A percentile compares a stretch with the other conserved stretches of the same genome.
phyloP scores from a whole-genome alignment of 306 rosid species.

The Pachyrhizus erosus region DNA sequence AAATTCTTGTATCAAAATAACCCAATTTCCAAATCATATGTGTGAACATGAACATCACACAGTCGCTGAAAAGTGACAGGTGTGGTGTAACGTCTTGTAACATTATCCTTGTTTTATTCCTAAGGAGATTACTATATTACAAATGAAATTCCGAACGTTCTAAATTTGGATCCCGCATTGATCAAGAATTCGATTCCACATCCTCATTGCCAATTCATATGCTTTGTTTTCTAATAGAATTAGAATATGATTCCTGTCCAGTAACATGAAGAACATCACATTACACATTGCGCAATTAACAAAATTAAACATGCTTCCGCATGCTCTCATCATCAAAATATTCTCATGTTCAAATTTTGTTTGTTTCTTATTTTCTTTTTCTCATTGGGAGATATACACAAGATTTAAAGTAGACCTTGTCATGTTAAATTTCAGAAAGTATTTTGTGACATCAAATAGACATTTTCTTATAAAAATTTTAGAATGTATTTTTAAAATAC shows the following conservation, averaged over 20 bases:
- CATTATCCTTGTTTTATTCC: background rate
- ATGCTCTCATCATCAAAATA: background rate
- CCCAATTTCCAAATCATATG: background rate
- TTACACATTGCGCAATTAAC: background rate
- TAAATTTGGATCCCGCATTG: background rate
- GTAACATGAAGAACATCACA: background rate
- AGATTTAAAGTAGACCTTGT: background rate
- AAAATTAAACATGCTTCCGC: background rate
- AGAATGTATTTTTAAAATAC: background rate
- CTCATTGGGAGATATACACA: background rate
- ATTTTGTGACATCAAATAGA: background rate
- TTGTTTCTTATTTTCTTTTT: background rate
- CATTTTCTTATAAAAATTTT: background rate
- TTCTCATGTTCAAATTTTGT: background rate
- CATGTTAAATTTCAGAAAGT: background rate
- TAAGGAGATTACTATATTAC: background rate
- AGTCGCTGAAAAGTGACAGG: background rate
- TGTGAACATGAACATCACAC: background rate
- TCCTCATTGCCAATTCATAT: too few relatives aligned
- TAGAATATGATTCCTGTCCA: slow-evolving; percentile 25
- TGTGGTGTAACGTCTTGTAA: background rate
- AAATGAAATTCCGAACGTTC: background rate
- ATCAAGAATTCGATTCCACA: slow-evolving; percentile 34
- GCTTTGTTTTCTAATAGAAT: background rate
- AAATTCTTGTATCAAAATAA: background rate